These are phyloP conservation scores for Triticum aestivum DNA, from an alignment of 176 grass and related monocot genomes.

Conservation along the genomic window DNA sequence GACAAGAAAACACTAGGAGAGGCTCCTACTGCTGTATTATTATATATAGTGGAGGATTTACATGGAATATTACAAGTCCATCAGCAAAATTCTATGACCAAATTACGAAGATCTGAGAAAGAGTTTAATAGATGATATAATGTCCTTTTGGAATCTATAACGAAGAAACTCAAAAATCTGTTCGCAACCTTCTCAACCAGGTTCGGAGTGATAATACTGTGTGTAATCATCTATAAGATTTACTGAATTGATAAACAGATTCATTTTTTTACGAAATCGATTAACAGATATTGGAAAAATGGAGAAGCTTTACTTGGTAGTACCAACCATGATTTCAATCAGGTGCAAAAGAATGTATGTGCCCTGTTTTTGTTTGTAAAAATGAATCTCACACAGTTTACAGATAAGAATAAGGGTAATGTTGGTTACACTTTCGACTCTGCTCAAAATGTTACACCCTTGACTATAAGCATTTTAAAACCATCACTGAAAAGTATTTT, in stretches of 20 bases:
- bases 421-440: not conserved
- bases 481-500: not conserved
- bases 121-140: too few relatives aligned
- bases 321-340: not conserved
- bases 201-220: not conserved
- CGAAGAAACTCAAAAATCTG: too few relatives aligned
- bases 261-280: not conserved
- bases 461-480: not conserved
- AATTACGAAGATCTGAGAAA: too few relatives aligned
- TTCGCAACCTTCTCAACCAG: too few relatives aligned
- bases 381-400: not conserved
- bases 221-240: not conserved
- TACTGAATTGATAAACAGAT: not conserved
- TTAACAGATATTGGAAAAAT: not conserved
- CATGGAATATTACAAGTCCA: too few relatives aligned
- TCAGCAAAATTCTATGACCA: too few relatives aligned
- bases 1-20: too few relatives aligned
- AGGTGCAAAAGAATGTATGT: slow-evolving; percentile 16
- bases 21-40: too few relatives aligned
- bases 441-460: not conserved
- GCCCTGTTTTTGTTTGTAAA: not conserved
- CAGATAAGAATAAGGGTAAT: not conserved
- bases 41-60: too few relatives aligned
- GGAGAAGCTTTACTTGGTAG: too few relatives aligned
- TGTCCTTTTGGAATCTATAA: too few relatives aligned